phyloP scores from a whole-genome alignment of 2,329 filamentous ascomycete species.

The Stagonosporopsis tanaceti region DNA sequence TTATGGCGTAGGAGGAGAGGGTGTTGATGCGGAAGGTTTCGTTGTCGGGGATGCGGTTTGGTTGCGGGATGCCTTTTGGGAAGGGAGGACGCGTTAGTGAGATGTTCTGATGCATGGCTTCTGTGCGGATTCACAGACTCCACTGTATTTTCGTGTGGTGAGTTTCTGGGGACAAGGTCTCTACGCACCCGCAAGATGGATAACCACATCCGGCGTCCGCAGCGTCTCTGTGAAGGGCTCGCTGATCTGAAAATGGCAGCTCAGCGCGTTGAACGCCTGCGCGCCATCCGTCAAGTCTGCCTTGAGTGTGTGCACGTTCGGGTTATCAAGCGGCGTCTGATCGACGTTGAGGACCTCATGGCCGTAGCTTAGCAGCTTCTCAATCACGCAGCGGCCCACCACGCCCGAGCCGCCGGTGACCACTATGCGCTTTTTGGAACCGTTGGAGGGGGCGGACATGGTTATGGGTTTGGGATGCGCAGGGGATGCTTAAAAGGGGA shows the following conservation, averaged over 20 bases:
- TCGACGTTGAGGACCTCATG: slow-evolving; percentile 65
- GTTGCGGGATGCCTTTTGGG: slow-evolving; percentile 54
- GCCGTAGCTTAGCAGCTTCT: slow-evolving; percentile 59
- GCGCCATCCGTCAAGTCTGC: slow-evolving; percentile 63
- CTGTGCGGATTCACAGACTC: background rate
- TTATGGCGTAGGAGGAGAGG: slow-evolving; percentile 61
- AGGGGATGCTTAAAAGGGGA: background rate
- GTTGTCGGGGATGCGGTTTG: slow-evolving; percentile 67
- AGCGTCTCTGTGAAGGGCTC: slow-evolving; percentile 48
- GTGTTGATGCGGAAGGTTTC: slow-evolving; percentile 60
- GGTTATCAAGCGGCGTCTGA: slow-evolving; percentile 54
- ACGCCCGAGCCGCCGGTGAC: slow-evolving; percentile 65
- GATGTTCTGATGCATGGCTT: too few species aligned
- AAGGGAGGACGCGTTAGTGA: background rate
- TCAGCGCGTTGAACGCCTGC: slow-evolving; percentile 64
- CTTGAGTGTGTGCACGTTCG: slow-evolving; percentile 61
- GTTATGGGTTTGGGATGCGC: background rate
- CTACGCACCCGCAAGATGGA: slow-evolving; percentile 63
- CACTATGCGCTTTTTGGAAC: slow-evolving; percentile 52
- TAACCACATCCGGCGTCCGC: slow-evolving; percentile 63
- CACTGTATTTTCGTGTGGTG: background rate
- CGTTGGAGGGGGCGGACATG: slow-evolving; percentile 7
- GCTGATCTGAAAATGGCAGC: slow-evolving; percentile 62
- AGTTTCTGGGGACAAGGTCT: background rate
- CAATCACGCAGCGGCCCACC: slow-evolving; percentile 56